Percentiles rank a stretch among this genome's conserved stretches.
Conservation (phyloP, 805 yeast species). For the Starmerella gropengiesseri region DNA sequence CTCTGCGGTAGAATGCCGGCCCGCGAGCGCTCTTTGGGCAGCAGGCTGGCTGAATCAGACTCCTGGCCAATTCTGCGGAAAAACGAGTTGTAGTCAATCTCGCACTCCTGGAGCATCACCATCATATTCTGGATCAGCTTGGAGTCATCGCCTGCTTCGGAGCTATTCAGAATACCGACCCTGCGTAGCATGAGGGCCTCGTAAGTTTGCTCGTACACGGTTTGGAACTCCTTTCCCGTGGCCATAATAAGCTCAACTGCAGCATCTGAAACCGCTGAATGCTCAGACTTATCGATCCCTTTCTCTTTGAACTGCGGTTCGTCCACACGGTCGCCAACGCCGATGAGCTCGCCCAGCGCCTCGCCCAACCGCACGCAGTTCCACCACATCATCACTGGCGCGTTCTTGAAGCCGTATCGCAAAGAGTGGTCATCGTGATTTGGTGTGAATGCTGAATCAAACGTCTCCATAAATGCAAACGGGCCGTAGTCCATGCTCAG, state of each 20-base stretch:
- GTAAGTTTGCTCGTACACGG: conserved; percentile 49
- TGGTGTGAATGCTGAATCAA: conserved; percentile 72
- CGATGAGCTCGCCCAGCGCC: conserved; percentile 67
- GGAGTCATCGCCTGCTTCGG: conserved; percentile 30
- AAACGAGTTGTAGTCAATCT: conserved; percentile 70
- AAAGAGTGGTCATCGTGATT: conserved; percentile 70
- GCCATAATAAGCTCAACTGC: conserved; percentile 58
- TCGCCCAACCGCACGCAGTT: conserved; percentile 79
- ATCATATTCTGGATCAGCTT: conserved; percentile 48
- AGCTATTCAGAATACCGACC: conserved; percentile 48
- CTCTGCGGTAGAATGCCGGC: conserved; percentile 26
- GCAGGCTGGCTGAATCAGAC: conserved; percentile 25
- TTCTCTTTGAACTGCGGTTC: conserved; percentile 35
- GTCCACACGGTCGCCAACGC: conserved; percentile 49
- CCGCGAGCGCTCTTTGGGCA: conserved; percentile 30
- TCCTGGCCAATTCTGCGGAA: conserved; percentile 42
- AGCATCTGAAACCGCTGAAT: conserved; percentile 34
- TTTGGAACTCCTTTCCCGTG: conserved; percentile 56
- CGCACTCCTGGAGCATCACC: conserved; percentile 46
- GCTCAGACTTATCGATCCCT: conserved; percentile 31
- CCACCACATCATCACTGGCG: conserved; percentile 89
- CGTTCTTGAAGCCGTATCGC: conserved; percentile 71
- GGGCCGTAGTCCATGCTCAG: conserved; percentile 91
- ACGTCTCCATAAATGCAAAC: conserved; percentile 78
- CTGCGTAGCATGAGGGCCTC: conserved; percentile 48